Conservation (phyloP, 2,329 filamentous ascomycete species). For the Cucurbitaria berberidis region DNA sequence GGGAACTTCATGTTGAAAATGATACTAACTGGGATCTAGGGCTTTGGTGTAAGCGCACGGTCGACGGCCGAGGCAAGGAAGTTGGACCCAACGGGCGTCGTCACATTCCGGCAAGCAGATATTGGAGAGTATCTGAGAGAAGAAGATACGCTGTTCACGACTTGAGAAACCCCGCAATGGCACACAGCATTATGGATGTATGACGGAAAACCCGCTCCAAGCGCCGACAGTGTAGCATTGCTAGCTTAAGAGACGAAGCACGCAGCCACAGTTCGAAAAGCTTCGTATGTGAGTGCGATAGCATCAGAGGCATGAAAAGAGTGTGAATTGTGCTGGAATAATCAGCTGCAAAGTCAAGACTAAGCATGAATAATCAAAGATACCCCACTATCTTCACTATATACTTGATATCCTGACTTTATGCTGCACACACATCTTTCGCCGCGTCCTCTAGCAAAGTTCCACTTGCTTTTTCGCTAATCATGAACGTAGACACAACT, state of each 20-base stretch:
- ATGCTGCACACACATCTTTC: not conserved
- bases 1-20: not conserved
- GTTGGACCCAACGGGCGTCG: conserved; percentile 87
- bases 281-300: not conserved
- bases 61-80: conserved; percentile 82
- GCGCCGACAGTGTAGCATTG: not conserved
- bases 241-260: not conserved
- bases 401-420: not conserved
- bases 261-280: not conserved
- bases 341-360: not conserved
- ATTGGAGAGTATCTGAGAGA: conserved; percentile 94
- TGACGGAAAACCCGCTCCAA: not conserved
- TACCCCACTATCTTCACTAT: not conserved
- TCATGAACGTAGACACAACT: conserved; percentile 55
- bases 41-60: conserved; percentile 90
- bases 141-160: conserved; percentile 69
- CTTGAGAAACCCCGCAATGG: conserved; percentile 35
- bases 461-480: conserved; percentile 26
- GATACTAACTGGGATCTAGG: conserved; percentile 59
- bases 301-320: not conserved
- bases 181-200: not conserved
- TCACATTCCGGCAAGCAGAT: conserved; percentile 90
- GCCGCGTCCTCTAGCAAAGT: conserved; percentile 20
- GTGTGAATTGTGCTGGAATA: not conserved
- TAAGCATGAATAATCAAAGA: not conserved